phyloP scores from a whole-genome alignment of 1,284 basidiomycete genomes.

The Heterobasidion irregulare region DNA sequence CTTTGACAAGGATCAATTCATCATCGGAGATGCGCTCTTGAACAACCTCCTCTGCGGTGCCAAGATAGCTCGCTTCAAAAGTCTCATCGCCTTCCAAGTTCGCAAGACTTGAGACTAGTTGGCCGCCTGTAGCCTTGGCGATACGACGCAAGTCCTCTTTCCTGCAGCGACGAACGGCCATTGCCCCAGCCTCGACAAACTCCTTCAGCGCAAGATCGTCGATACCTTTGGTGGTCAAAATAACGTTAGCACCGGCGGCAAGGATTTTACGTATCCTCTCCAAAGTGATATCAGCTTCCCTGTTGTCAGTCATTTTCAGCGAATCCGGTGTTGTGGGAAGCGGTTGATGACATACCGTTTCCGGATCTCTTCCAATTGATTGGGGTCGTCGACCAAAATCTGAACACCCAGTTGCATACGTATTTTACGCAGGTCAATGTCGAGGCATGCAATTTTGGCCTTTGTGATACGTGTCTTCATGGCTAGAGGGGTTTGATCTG shows the following conservation, averaged over 20 bases:
- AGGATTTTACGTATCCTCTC: constrained; percentile 97
- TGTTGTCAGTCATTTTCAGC: constrained; percentile 20
- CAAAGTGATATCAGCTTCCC: constrained; percentile 94
- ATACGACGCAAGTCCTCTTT: constrained; percentile 98
- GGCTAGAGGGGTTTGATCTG: constrained; percentile 37
- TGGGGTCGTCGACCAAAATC: constrained; percentile 95
- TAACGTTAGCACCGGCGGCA: constrained; percentile 93
- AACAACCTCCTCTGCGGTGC: constrained; percentile 89
- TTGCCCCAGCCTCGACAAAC: constrained; percentile 98
- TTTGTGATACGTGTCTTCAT: constrained; percentile 95
- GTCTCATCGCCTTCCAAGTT: constrained; percentile 99
- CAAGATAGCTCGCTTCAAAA: constrained; percentile 87
- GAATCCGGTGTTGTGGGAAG: not conserved
- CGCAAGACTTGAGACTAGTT: constrained; percentile 87
- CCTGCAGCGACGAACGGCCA: constrained; percentile 95
- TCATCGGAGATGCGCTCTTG: constrained; percentile 99
- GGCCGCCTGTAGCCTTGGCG: constrained; percentile 95
- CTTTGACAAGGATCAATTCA: constrained; percentile 95
- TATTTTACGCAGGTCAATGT: constrained; percentile 96
- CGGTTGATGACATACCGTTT: constrained; percentile 50
- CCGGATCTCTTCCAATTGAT: constrained; percentile 95
- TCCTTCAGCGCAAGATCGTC: constrained; percentile 98
- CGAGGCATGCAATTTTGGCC: constrained; percentile 97
- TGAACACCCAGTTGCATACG: constrained; percentile 98
- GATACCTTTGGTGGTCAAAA: constrained; percentile 98